Percentiles rank a stretch among this genome's conserved stretches.
These are phyloP conservation scores for Stephania japonica DNA, from an alignment of 164 flowering plant species.

Conservation along the genomic window DNA sequence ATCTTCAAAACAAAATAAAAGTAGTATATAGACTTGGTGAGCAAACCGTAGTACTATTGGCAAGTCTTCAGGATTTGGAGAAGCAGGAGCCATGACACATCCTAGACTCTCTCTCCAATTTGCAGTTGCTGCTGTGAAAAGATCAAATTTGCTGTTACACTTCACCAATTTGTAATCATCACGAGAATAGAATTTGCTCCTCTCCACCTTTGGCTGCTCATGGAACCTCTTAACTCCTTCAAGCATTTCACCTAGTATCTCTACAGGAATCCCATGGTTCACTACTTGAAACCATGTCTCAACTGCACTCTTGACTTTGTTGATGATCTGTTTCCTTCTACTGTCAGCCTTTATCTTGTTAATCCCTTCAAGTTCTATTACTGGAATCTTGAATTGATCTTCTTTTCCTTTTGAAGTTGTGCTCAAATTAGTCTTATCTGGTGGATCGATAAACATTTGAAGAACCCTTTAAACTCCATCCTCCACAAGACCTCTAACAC, in stretches of 20 bases:
- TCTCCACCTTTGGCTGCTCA: conserved; percentile 17
- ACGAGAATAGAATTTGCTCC: conserved; percentile 1
- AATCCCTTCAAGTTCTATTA: conserved; percentile 18
- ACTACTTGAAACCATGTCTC: conserved; percentile 16
- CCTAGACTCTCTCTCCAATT: no score
- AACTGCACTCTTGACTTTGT: conserved; percentile 3
- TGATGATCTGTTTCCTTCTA: neutral
- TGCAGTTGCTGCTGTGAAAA: no score
- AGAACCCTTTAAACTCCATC: conserved; percentile 20
- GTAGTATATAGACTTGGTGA: no score
- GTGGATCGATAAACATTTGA: conserved; percentile 21
- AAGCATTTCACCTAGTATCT: conserved; percentile 14
- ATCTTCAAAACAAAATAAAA: no score
- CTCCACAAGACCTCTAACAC: conserved; percentile 30
- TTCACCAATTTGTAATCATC: neutral
- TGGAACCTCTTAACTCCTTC: conserved; percentile 8
- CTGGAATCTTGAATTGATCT: conserved; percentile 6
- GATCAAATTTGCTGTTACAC: no score
- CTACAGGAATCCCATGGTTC: conserved; percentile 17
- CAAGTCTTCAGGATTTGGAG: no score
- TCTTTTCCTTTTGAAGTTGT: neutral
- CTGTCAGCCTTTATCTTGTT: neutral
- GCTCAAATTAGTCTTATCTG: conserved; percentile 8
- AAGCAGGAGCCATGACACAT: no score
- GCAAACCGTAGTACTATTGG: no score